Evolutionary conservation across 2,329 filamentous ascomycete genomes (phyloP).

Genomic region (Trichophyton simii): DNA sequence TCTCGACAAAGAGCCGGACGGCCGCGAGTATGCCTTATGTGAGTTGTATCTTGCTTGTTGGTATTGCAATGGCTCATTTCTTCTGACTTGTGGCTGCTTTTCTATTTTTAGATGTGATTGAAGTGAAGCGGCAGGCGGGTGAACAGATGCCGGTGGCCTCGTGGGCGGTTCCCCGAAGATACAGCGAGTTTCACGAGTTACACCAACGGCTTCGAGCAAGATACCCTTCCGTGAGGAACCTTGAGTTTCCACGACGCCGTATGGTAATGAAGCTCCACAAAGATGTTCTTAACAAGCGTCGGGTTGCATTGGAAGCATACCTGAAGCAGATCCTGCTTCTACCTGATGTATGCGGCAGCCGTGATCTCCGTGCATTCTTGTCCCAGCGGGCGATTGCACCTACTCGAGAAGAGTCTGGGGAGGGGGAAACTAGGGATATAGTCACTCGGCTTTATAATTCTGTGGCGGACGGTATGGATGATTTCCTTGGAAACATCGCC

Average conservation of each 20-base stretch:
- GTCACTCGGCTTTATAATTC: constrained; percentile 93
- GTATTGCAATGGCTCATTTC: background rate
- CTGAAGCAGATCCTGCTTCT: constrained; percentile 67
- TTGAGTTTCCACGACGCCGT: constrained; percentile 84
- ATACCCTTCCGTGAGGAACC: constrained; percentile 74
- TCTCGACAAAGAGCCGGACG: constrained; percentile 81
- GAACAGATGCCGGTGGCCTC: constrained; percentile 95
- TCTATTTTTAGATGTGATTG: constrained; percentile 56
- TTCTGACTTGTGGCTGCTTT: background rate
- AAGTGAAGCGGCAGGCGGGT: constrained; percentile 78
- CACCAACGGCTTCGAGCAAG: constrained; percentile 75
- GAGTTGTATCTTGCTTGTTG: constrained; percentile 21
- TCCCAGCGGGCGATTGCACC: constrained; percentile 72
- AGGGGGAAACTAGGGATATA: constrained; percentile 63
- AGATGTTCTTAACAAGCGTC: constrained; percentile 85
- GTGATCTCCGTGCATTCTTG: constrained; percentile 81
- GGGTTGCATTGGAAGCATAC: constrained; percentile 73
- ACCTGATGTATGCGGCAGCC: constrained; percentile 85
- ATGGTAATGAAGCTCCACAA: constrained; percentile 94
- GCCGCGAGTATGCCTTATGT: constrained; percentile 82
- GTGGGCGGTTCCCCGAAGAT: constrained; percentile 84
- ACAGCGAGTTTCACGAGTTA: constrained; percentile 93
- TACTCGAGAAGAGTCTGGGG: constrained; percentile 44
- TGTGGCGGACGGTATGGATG: constrained; percentile 94
- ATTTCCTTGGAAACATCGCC: constrained; percentile 90